A percentile compares a stretch with the other conserved stretches of the same genome.
These are phyloP conservation scores for Pleurotus cornucopiae DNA, from an alignment of 768 basidiomycete genomes.

Conservation along the genomic window DNA sequence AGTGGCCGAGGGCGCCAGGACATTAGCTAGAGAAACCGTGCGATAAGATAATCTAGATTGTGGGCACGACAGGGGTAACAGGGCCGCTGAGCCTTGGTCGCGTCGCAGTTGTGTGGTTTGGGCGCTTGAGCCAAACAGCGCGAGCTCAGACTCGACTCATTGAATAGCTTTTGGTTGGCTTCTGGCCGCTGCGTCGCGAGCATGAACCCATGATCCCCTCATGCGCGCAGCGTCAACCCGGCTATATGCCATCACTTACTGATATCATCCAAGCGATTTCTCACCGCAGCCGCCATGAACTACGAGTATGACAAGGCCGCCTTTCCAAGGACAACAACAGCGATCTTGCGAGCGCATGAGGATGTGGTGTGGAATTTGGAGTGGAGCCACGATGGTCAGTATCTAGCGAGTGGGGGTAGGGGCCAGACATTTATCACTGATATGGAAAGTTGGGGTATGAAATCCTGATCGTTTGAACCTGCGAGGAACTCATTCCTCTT, in stretches of 20 bases:
- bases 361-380: constrained; percentile 96
- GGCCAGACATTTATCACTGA: constrained; percentile 73
- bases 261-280: too few relatives aligned
- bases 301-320: constrained; percentile 74
- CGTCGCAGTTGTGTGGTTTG: too few relatives aligned
- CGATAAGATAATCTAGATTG: background rate
- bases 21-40: background rate
- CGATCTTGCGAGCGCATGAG: constrained; percentile 77
- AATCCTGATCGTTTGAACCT: constrained; percentile 5
- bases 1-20: background rate
- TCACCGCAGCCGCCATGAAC: constrained; percentile 38
- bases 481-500: constrained; percentile 7
- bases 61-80: too few relatives aligned
- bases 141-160: too few relatives aligned
- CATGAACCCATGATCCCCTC: too few relatives aligned
- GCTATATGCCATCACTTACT: too few relatives aligned
- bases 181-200: too few relatives aligned
- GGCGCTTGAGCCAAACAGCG: too few relatives aligned
- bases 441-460: constrained; percentile 83
- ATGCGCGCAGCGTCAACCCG: too few relatives aligned
- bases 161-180: too few relatives aligned
- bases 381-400: constrained; percentile 88
- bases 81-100: too few relatives aligned
- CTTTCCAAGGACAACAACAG: constrained; percentile 85
- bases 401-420: constrained; percentile 83